Base-by-base conservation (phyloP, 2,329 filamentous ascomycete genomes). In the Alternaria sp. region DNA sequence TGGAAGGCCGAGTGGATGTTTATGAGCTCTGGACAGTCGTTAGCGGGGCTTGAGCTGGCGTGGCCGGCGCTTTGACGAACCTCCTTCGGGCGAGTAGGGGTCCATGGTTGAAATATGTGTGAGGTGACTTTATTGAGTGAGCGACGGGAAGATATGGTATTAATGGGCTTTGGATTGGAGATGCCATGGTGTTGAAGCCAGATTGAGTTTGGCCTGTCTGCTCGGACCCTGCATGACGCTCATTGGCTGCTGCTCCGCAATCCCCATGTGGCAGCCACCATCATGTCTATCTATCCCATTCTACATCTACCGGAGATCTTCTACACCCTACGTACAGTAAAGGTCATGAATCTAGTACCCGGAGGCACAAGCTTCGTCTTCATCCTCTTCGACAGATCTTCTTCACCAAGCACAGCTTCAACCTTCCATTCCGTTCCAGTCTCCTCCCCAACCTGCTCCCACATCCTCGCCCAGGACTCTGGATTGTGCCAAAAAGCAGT, bases 1-100 rank as follows among this genome's bases (percentile, higher is more conserved):
- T 89, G 85, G 82, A 89, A 89, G 77, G 87, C 86, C 74, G 86
- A 89, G 82, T 89, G 87, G 77, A 90, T 87, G 83, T 88, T 89
- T 76, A 89, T 85, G 74, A 90, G 87, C 81, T 90, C 88, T 88
- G 74, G 58, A 11, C 12, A 21, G 25, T 54, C 25, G 59, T 73
- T 69, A 75, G 69, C 67, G 47, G 58, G 57, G 57, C 19, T 28
- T 21, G 40, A 25, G 15, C 36, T 36, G 13, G 17, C 46, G 25
- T 46, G 26, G 32, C 57, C 32, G 54, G 57, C 49, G 57, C n/a
- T 30, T 19, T 43, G 58, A 62, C 80, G 69, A 79, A 87, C 86
- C 86, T 81, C 87, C 87, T 81, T 90, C 88, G 69, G 86, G 82
- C 62, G 87, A 88, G 77, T 89, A 90, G 50, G 88, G 88, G 80